Evolutionary conservation across 2,329 filamentous ascomycete genomes (phyloP).

Genomic region (Ophiostoma novo-ulmi): DNA sequence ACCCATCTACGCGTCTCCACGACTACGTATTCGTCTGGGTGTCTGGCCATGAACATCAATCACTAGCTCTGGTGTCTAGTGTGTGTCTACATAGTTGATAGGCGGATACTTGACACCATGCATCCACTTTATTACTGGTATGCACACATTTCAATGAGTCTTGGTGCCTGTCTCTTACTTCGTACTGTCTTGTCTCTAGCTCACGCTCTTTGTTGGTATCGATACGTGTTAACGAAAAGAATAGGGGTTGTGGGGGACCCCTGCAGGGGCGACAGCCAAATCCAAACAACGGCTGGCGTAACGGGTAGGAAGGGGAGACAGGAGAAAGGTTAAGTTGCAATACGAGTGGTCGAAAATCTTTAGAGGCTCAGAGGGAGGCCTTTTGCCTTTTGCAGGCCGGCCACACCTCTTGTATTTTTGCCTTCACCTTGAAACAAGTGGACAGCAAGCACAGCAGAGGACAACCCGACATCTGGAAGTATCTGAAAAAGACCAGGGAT

Average conservation of each 20-base stretch:
- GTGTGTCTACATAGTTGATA: background rate
- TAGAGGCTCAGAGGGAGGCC: background rate
- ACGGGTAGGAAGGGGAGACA: constrained; percentile 7
- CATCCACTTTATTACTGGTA: constrained; percentile 20
- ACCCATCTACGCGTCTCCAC: constrained; percentile 19
- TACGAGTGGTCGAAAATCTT: background rate
- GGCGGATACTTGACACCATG: constrained; percentile 18
- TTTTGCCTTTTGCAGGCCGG: background rate
- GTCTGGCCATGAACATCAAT: constrained; percentile 1
- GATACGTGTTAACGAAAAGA: constrained; percentile 15
- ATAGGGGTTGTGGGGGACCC: constrained; percentile 22
- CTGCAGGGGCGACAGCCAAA: constrained; percentile 17
- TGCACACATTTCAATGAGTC: background rate
- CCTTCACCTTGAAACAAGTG: constrained; percentile 13
- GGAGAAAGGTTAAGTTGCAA: background rate
- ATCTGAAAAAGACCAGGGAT: background rate
- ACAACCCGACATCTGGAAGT: background rate
- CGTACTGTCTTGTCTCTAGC: background rate
- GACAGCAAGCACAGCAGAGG: background rate
- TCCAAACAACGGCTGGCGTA: constrained; percentile 16
- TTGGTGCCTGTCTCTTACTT: background rate
- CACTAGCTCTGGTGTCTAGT: background rate
- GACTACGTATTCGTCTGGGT: constrained; percentile 8
- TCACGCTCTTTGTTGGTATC: background rate
- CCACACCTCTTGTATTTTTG: background rate